Evolutionary conservation across 139 green algal genomes (phyloP).

Genomic region (Eudorina sp.): DNA sequence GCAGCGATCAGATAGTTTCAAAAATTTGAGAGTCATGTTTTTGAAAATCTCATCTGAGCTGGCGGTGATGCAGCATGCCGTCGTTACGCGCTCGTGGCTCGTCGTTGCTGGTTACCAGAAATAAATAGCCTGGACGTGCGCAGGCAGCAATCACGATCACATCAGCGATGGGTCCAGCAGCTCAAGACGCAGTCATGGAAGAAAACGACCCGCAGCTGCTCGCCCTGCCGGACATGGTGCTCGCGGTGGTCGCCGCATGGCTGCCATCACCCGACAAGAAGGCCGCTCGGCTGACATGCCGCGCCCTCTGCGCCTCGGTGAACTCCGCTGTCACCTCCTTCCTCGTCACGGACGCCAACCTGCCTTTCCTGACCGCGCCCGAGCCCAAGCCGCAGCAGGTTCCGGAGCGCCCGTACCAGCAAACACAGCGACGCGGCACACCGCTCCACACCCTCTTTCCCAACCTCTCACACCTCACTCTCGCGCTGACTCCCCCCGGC

Average conservation of each 20-base stretch:
- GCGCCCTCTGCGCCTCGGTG: conserved; percentile 9
- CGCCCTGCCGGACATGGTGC: conserved; percentile 13
- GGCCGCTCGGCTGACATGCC: conserved; percentile 9
- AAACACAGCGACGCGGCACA: not conserved
- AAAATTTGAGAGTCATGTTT: too few species aligned
- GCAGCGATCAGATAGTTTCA: too few species aligned
- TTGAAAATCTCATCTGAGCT: too few species aligned
- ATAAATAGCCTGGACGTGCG: too few species aligned
- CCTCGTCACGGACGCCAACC: conserved; percentile 29
- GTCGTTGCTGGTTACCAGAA: too few species aligned
- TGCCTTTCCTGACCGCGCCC: not conserved
- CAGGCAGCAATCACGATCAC: too few species aligned
- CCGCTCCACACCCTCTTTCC: conserved; percentile 19
- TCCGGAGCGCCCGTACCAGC: not conserved
- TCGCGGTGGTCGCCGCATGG: not conserved
- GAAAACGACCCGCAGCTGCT: conserved; percentile 1
- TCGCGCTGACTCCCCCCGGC: not conserved
- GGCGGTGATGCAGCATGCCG: too few species aligned
- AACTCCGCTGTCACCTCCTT: conserved; percentile 19
- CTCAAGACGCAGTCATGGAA: too few species aligned
- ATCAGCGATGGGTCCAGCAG: too few species aligned
- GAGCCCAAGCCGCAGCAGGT: not conserved
- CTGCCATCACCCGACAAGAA: conserved; percentile 46
- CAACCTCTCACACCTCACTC: conserved; percentile 20
- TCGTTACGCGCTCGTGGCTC: too few species aligned